Percentiles rank a stretch among this genome's conserved stretches.
These are phyloP conservation scores for Pseudogymnoascus sp. DNA, from an alignment of 2,329 filamentous ascomycete species.

Conservation along the genomic window DNA sequence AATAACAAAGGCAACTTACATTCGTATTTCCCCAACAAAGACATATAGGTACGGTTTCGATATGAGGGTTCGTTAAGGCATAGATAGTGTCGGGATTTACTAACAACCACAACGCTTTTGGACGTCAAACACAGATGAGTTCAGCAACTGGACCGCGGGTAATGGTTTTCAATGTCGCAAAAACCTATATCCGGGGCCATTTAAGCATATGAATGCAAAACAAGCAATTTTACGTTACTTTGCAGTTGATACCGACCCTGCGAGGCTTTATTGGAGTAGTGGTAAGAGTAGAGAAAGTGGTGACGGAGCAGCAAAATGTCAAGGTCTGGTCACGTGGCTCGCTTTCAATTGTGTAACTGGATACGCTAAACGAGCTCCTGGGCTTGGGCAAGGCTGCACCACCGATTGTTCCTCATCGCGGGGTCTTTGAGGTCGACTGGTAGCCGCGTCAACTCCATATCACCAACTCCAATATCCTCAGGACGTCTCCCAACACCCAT, in stretches of 20 bases:
- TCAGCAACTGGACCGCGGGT: not conserved
- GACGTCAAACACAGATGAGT: not conserved
- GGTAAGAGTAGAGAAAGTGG: not conserved
- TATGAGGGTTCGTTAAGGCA: not conserved
- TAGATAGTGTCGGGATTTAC: not conserved
- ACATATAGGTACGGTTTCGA: not conserved
- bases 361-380: not conserved
- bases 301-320: not conserved
- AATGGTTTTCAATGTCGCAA: not conserved
- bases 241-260: not conserved
- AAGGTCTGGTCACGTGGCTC: not conserved
- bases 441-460: not conserved
- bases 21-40: not conserved
- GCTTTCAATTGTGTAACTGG: not conserved
- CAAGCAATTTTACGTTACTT: not conserved
- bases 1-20: not conserved
- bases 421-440: not conserved
- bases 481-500: not conserved
- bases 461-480: not conserved
- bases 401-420: not conserved
- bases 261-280: not conserved
- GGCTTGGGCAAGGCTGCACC: not conserved
- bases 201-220: not conserved
- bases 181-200: not conserved
- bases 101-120: not conserved